Conservation (phyloP, 2,329 filamentous ascomycete species). For the Colletotrichum eleusines region DNA sequence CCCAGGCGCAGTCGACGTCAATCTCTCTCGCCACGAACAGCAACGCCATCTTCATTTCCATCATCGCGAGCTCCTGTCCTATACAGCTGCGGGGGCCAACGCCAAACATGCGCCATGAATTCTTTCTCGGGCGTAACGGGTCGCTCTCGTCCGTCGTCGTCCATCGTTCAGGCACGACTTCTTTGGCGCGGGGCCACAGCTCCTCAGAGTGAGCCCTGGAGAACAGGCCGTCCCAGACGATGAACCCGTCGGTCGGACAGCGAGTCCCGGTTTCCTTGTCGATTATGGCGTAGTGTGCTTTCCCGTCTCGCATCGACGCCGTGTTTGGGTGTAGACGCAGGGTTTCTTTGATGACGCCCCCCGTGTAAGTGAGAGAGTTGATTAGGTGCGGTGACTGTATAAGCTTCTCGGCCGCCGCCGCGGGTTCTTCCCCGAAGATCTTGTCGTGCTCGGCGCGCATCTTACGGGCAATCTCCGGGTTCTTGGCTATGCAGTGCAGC, state of each 20-base stretch:
- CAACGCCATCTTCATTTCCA: constrained; percentile 63
- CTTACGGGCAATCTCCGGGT: constrained; percentile 44
- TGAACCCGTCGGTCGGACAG: constrained; percentile 53
- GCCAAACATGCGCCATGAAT: constrained; percentile 66
- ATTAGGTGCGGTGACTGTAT: constrained; percentile 58
- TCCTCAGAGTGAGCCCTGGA: constrained; percentile 46
- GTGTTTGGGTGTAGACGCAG: constrained; percentile 64
- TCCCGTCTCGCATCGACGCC: constrained; percentile 54
- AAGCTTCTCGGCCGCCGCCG: constrained; percentile 50
- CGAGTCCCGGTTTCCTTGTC: constrained; percentile 51
- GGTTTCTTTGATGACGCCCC: constrained; percentile 66
- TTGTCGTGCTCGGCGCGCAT: constrained; percentile 48
- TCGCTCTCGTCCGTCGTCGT: constrained; percentile 43
- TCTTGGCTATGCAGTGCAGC: constrained; percentile 44
- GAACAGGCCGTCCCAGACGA: constrained; percentile 36
- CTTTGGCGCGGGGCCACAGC: constrained; percentile 53
- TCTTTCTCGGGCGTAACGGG: constrained; percentile 42
- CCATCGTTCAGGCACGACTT: constrained; percentile 60
- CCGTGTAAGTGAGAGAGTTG: constrained; percentile 63
- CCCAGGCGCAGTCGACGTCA: constrained; percentile 61
- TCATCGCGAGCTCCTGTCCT: constrained; percentile 66
- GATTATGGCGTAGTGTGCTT: constrained; percentile 49
- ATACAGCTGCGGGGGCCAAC: constrained; percentile 66
- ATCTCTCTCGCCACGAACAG: constrained; percentile 62
- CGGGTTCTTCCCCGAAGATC: constrained; percentile 46